Conservation (phyloP, 2,329 filamentous ascomycete genomes). For the Xenosphaeropsis pyriputrescens region DNA sequence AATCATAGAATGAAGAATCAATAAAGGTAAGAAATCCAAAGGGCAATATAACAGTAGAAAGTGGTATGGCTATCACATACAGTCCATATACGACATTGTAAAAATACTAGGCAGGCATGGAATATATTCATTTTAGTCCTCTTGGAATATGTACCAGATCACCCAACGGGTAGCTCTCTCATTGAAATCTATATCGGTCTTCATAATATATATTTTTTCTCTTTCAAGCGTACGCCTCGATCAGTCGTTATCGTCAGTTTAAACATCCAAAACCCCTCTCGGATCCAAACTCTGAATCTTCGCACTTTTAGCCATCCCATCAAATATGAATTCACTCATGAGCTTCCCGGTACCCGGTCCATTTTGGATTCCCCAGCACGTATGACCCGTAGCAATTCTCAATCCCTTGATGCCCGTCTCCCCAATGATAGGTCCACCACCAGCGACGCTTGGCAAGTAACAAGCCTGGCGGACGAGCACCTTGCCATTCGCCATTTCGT, state of each 20-base stretch:
- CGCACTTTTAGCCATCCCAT: slow-evolving; percentile 54
- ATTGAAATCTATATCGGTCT: too few relatives aligned
- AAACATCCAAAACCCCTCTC: slow-evolving; percentile 28
- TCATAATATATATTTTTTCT: too few relatives aligned
- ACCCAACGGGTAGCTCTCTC: too few relatives aligned
- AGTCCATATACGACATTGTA: too few relatives aligned
- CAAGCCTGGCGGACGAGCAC: slow-evolving; percentile 74
- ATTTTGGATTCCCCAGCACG: slow-evolving; percentile 98
- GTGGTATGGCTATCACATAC: too few relatives aligned
- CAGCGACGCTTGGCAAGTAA: slow-evolving; percentile 55
- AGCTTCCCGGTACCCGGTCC: slow-evolving; percentile 74
- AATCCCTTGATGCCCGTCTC: slow-evolving; percentile 58
- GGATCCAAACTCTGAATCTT: slow-evolving; percentile 54
- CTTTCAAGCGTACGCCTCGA: too few relatives aligned
- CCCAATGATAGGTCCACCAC: slow-evolving; percentile 57
- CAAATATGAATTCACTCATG: slow-evolving; percentile 66
- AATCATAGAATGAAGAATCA: too few relatives aligned
- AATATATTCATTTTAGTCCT: too few relatives aligned
- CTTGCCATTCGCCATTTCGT: slow-evolving; percentile 52
- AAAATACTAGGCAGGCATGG: too few relatives aligned
- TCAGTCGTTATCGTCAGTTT: neutral
- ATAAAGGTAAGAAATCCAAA: too few relatives aligned
- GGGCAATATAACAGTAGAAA: too few relatives aligned
- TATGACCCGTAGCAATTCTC: slow-evolving; percentile 78
- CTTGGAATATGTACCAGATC: too few relatives aligned